Percentiles rank a stretch among this genome's conserved stretches.
Conservation (phyloP, 352 stramenopile species). For the Globisporangium paroecandrum region DNA sequence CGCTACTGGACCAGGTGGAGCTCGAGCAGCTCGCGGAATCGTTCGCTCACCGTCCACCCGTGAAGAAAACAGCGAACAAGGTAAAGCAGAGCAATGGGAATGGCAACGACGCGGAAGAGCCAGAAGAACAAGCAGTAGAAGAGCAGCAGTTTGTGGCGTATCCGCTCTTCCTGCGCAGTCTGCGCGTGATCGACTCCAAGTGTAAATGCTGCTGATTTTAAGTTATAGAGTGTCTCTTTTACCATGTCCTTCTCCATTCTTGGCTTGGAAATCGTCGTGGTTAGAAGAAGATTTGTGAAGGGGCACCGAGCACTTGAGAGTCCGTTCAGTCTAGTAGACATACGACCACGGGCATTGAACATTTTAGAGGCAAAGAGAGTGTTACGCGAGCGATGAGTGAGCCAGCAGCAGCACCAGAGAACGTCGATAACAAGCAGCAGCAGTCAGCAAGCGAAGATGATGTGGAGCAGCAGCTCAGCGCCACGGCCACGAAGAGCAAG, state of each 20-base stretch:
- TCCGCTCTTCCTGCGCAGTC: slow-evolving; percentile 63
- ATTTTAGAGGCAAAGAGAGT: background rate
- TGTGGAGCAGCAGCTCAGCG: slow-evolving; percentile 34
- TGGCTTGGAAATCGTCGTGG: background rate
- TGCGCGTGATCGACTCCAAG: slow-evolving; percentile 55
- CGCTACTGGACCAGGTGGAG: slow-evolving; percentile 50
- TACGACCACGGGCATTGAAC: background rate
- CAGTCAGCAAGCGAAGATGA: slow-evolving; percentile 5
- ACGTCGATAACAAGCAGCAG: slow-evolving; percentile 3
- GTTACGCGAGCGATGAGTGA: background rate
- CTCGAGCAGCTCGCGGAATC: slow-evolving; percentile 66
- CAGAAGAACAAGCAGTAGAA: slow-evolving; percentile 3
- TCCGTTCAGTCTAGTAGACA: background rate
- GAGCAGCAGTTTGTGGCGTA: slow-evolving; percentile 51
- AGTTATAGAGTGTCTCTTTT: slow-evolving; percentile 19
- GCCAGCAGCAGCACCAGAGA: background rate
- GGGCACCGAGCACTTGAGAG: background rate
- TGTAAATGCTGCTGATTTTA: slow-evolving; percentile 16
- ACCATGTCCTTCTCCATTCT: background rate
- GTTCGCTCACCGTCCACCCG: slow-evolving; percentile 31
- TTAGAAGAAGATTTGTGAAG: background rate
- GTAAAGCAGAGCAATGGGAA: slow-evolving; percentile 9
- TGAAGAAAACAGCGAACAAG: slow-evolving; percentile 25
- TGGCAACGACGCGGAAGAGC: slow-evolving; percentile 18
- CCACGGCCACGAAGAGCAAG: slow-evolving; percentile 77